phyloP scores from a whole-genome alignment of 1,284 basidiomycete genomes.

The Porogramme epimiltina region DNA sequence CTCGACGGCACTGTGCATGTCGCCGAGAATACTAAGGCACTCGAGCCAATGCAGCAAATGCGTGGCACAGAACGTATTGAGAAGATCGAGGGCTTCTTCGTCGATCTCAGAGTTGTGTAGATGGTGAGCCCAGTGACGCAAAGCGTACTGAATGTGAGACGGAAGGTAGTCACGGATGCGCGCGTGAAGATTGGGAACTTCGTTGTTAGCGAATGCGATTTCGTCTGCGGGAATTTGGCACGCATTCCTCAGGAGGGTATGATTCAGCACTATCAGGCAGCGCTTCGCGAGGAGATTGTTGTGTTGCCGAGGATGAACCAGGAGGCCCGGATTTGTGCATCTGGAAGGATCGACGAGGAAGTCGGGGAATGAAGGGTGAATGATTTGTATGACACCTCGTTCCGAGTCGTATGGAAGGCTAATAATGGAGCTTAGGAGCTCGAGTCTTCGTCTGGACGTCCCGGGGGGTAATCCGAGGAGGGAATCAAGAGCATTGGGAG shows the following conservation, averaged over 20 bases:
- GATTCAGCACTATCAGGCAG: not conserved
- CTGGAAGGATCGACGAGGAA: not conserved
- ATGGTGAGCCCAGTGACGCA: too few species aligned
- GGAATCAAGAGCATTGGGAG: too few species aligned
- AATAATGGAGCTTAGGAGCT: too few species aligned
- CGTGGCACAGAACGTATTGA: not conserved
- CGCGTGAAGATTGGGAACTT: too few species aligned
- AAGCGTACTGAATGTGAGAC: too few species aligned
- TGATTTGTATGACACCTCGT: not conserved
- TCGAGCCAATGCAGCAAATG: conserved; percentile 4
- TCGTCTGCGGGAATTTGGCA: too few species aligned
- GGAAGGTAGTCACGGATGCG: too few species aligned
- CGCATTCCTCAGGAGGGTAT: too few species aligned
- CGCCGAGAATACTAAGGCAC: not conserved
- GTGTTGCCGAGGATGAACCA: not conserved
- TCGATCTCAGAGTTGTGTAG: not conserved
- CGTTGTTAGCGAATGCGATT: too few species aligned
- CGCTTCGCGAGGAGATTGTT: not conserved
- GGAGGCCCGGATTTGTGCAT: not conserved
- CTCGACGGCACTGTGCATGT: not conserved
- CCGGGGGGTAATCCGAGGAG: too few species aligned
- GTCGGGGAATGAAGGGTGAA: conserved; percentile 6
- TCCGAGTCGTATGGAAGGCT: not conserved
- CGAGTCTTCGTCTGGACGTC: too few species aligned
- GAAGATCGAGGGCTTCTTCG: not conserved